These are phyloP conservation scores for Tylopilus orsonianus DNA, from an alignment of 1,284 basidiomycete species.

Conservation along the genomic window DNA sequence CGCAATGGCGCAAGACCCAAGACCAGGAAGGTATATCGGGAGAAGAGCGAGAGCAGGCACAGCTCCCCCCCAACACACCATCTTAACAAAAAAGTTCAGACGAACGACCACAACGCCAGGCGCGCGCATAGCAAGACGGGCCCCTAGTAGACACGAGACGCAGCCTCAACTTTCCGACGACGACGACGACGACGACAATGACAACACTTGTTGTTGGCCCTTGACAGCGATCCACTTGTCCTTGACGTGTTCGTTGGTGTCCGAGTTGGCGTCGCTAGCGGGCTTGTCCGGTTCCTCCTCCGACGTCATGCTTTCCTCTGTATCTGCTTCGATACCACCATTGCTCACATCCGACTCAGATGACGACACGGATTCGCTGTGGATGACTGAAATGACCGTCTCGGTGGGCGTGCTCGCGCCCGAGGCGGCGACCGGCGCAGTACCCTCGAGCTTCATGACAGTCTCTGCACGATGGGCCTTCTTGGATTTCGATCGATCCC, in stretches of 20 bases:
- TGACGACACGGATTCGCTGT: conserved; percentile 36
- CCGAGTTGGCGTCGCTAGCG: conserved; percentile 28
- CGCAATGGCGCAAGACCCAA: conserved; percentile 16
- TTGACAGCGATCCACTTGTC: conserved; percentile 77
- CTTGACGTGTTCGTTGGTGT: conserved; percentile 37
- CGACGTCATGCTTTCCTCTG: conserved; percentile 71
- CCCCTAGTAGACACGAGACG: background rate
- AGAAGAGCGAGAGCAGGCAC: background rate
- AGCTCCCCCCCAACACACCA: background rate
- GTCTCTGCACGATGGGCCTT: conserved; percentile 44
- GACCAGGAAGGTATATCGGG: background rate
- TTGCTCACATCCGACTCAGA: conserved; percentile 60
- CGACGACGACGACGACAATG: background rate
- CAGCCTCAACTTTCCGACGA: conserved; percentile 16
- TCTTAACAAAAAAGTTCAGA: conserved; percentile 18
- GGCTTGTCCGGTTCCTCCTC: conserved; percentile 60
- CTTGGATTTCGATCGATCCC: conserved; percentile 57
- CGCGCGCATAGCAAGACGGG: conserved; percentile 3
- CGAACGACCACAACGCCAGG: conserved; percentile 5
- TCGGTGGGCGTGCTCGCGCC: conserved; percentile 32
- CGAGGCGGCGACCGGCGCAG: conserved; percentile 24
- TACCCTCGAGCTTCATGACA: conserved; percentile 34
- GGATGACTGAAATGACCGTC: conserved; percentile 27
- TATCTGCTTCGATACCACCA: conserved; percentile 63
- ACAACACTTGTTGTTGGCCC: conserved; percentile 26